Base-by-base conservation (phyloP, 495 filamentous ascomycete species). In the Coniosporium apollinis region DNA sequence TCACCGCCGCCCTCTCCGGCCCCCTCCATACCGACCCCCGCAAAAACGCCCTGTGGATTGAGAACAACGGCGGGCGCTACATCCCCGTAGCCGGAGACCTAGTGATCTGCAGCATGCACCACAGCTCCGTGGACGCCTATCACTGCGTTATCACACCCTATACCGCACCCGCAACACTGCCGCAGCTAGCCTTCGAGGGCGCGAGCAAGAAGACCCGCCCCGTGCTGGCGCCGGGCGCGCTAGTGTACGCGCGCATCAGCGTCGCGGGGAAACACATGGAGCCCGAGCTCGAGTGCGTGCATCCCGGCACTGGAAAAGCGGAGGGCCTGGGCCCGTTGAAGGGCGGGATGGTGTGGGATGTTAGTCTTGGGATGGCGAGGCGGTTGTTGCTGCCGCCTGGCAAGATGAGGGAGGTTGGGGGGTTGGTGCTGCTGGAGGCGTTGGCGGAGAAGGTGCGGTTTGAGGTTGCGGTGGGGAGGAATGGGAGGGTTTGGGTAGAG, bases 381-480 rank as follows among this genome's bases (percentile, higher is more conserved):
- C 62, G 89, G 36, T 49, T 97, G 46, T 58, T 80, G 44, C 69
- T 82, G 51, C 56, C 69, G 5, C n/a, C n/a, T n/a, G 70, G 62
- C 38, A 67, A 71, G n/a, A 59, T 64, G 19, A 68, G 74, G 38
- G 72, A 76, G 16, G 33, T 49, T 19, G 73, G 67, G 25, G 66
- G 81, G 3, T 64, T 87, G 19, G 69, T 64, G 3, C 54, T 96
- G 14, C 53, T 96, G 33, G 82, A 92, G 39, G 80, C 84, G 47
- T 57, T 96, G n/a, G 86, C 76, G 11, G 73, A 68, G 46, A 79
- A 74, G 32, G 61, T 87, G 28, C 67, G 70, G 33, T 97, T 94
- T 57, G 89, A 97, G 63, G 75, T 89, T 39, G 89, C 89, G 3
- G 82, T 94, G 18, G 91, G 91, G 16, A 74, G 86, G 52, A 97